Percentiles rank a stretch among this genome's conserved stretches.
These are phyloP conservation scores for Penicillium palitans DNA, from an alignment of 2,329 filamentous ascomycete species.

Conservation along the genomic window DNA sequence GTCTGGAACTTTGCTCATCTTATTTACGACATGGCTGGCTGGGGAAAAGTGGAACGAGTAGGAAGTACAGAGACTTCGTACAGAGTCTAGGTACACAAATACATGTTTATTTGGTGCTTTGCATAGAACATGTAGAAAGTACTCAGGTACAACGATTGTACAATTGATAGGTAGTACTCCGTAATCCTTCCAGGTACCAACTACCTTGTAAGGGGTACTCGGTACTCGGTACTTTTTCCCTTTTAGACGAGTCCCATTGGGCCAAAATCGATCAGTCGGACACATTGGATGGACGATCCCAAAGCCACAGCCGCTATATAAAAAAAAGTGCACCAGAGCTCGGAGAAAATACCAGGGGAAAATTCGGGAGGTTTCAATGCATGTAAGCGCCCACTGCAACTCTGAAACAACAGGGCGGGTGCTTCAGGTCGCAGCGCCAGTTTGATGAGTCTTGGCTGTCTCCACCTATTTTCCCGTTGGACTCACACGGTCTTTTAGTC, in stretches of 20 bases:
- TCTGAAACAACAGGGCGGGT: conserved; percentile 39
- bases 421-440: conserved; percentile 40
- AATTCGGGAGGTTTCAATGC: conserved; percentile 20
- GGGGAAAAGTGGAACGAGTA: neutral
- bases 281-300: conserved; percentile 3
- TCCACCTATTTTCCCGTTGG: conserved; percentile 15
- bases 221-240: neutral
- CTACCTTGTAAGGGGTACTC: neutral
- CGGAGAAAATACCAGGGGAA: conserved; percentile 21
- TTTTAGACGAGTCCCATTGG: conserved; percentile 17
- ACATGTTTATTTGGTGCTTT: neutral
- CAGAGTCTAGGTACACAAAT: neutral
- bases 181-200: neutral
- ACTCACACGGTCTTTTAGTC: conserved; percentile 6
- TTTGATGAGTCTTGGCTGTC: conserved; percentile 33
- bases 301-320: conserved; percentile 21
- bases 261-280: neutral
- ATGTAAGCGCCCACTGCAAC: conserved; percentile 34
- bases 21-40: neutral
- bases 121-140: neutral
- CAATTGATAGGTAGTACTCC: neutral
- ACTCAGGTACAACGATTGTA: neutral
- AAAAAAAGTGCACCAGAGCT: conserved; percentile 8
- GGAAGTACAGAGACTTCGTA: neutral
- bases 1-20: neutral